Conservation (phyloP, 108 stramenopile species). For the Cyclotella baltica region DNA sequence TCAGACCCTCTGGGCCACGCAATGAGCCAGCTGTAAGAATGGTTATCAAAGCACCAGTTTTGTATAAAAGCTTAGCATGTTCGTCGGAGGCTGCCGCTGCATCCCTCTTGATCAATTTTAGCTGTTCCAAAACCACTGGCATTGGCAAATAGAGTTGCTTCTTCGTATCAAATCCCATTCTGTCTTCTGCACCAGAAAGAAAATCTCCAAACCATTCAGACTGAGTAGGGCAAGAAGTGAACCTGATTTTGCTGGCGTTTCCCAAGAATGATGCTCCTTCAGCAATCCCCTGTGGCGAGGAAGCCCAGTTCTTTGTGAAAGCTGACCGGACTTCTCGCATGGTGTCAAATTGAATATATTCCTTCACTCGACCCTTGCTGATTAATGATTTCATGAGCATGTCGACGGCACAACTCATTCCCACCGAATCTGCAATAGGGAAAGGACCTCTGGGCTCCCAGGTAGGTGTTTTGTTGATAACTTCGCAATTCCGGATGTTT, state of each 20-base stretch:
- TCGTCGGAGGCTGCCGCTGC: not conserved
- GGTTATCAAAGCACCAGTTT: not conserved
- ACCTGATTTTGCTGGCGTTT: not conserved
- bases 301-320: not conserved
- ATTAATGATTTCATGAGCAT: slow-evolving; percentile 29
- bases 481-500: not conserved
- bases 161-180: slow-evolving; percentile 24
- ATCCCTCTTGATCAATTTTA: too few relatives aligned
- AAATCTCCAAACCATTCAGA: slow-evolving; percentile 19
- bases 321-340: slow-evolving; percentile 27
- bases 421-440: slow-evolving; percentile 33
- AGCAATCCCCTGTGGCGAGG: slow-evolving; percentile 13
- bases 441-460: slow-evolving; percentile 24
- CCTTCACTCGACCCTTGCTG: slow-evolving; percentile 15
- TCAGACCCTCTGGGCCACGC: slow-evolving; percentile 18
- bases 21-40: slow-evolving; percentile 4
- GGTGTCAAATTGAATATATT: slow-evolving; percentile 30
- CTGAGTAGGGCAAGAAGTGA: slow-evolving; percentile 19
- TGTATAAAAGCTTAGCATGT: not conserved
- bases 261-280: slow-evolving; percentile 25
- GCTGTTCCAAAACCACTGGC: too few relatives aligned
- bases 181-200: not conserved
- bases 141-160: too few relatives aligned
- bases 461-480: slow-evolving; percentile 10
- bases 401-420: slow-evolving; percentile 44